phyloP scores from a whole-genome alignment of 306 rosid genomes.

The Cicer cuneatum region DNA sequence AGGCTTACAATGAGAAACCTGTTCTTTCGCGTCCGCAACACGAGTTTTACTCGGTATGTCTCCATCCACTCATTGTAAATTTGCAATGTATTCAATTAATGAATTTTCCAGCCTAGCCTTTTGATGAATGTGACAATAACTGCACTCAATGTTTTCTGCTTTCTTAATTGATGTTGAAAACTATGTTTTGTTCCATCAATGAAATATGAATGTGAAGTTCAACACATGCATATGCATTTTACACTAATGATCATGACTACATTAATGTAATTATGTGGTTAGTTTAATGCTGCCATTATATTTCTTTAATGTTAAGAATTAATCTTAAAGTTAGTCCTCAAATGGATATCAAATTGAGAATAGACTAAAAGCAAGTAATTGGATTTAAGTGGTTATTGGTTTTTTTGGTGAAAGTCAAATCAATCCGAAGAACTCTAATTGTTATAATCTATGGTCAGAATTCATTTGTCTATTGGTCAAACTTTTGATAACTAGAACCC shows the following conservation, averaged over 20 bases:
- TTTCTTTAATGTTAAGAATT: slow-evolving; percentile 30
- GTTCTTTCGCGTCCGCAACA: slow-evolving; percentile 99
- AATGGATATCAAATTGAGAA: slow-evolving; percentile 8
- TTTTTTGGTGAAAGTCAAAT: too few species aligned
- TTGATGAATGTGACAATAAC: background rate
- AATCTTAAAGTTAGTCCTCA: slow-evolving; percentile 31
- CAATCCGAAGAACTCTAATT: too few species aligned
- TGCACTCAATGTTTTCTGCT: background rate
- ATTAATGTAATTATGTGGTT: slow-evolving; percentile 33
- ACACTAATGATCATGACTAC: slow-evolving; percentile 20
- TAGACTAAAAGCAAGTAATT: background rate
- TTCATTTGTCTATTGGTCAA: too few species aligned
- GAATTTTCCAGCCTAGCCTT: background rate
- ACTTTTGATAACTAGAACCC: too few species aligned
- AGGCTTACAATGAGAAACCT: slow-evolving; percentile 98
- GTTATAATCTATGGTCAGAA: too few species aligned
- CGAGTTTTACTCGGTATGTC: slow-evolving; percentile 77
- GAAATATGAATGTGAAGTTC: slow-evolving; percentile 25
- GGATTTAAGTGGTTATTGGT: too few species aligned
- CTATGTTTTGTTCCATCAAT: slow-evolving; percentile 18
- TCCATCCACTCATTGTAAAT: slow-evolving; percentile 7
- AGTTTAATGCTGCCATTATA: slow-evolving; percentile 17
- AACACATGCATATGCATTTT: slow-evolving; percentile 16
- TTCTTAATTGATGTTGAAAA: slow-evolving; percentile 19
- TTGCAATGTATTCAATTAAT: background rate